These are phyloP conservation scores for Francoa sonchifolia DNA, from an alignment of 441 rosid species.

Conservation along the genomic window DNA sequence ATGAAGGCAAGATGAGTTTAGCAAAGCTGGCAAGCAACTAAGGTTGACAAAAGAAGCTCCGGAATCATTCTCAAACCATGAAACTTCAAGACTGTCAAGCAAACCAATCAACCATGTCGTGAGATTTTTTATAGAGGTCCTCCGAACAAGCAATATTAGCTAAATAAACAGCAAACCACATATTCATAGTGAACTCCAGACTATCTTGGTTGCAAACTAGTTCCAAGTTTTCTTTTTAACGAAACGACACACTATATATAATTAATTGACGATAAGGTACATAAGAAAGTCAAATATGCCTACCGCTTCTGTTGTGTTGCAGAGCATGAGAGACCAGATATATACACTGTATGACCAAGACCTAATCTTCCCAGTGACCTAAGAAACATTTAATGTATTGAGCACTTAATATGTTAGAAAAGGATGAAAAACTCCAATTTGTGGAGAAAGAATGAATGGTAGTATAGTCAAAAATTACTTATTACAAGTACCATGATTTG, in stretches of 20 bases:
- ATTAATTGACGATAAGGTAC: not conserved
- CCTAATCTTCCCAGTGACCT: conserved; percentile 87
- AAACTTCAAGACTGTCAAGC: conserved; percentile 51
- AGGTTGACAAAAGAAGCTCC: conserved; percentile 61
- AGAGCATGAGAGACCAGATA: conserved; percentile 71
- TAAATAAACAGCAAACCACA: conserved; percentile 2
- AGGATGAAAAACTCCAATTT: not conserved
- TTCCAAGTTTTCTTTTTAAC: too few species aligned
- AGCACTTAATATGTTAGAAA: not conserved
- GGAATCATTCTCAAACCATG: conserved; percentile 51
- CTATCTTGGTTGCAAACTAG: too few species aligned
- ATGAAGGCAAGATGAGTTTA: conserved; percentile 77
- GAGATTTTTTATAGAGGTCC: not conserved
- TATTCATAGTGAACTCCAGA: too few species aligned
- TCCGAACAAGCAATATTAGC: not conserved
- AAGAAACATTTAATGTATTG: conserved; percentile 9
- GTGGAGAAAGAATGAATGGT: too few species aligned
- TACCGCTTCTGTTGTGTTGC: conserved; percentile 35
- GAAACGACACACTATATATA: not conserved
- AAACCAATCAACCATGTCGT: conserved; percentile 10
- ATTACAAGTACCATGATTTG: conserved; percentile 44
- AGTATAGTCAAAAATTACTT: not conserved
- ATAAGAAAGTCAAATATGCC: conserved; percentile 12
- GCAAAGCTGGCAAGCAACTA: conserved; percentile 74
- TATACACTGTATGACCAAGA: conserved; percentile 52